Conservation (phyloP, 495 filamentous ascomycete species). For the Neurospora sp. region DNA sequence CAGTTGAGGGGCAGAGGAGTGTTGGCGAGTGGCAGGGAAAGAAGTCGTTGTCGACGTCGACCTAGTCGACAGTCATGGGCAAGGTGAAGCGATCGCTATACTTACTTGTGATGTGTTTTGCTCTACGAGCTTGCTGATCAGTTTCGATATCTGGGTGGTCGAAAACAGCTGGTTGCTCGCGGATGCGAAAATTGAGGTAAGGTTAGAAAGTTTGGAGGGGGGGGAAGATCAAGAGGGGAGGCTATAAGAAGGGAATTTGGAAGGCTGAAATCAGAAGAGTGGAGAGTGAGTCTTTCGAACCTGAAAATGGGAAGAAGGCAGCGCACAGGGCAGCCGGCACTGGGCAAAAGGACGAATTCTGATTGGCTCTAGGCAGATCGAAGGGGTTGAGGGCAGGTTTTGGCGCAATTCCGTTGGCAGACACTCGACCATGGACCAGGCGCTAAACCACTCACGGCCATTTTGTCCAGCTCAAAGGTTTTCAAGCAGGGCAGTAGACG, state of each 20-base stretch:
- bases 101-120: neutral
- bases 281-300: neutral
- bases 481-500: neutral
- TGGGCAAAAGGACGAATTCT: neutral
- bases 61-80: neutral
- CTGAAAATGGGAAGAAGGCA: neutral
- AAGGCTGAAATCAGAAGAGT: neutral
- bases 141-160: neutral
- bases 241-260: neutral
- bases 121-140: neutral
- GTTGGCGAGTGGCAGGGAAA: neutral
- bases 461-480: neutral
- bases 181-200: neutral
- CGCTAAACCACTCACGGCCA: neutral
- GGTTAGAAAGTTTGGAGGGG: neutral
- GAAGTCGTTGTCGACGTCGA: neutral
- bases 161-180: neutral
- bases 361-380: neutral
- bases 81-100: neutral
- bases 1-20: no score
- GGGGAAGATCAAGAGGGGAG: neutral
- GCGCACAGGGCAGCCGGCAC: neutral
- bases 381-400: neutral
- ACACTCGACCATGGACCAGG: neutral
- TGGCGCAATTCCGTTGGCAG: neutral